phyloP scores from a whole-genome alignment of 176 grass and related monocot genomes.

The Aegilops umbellulata region DNA sequence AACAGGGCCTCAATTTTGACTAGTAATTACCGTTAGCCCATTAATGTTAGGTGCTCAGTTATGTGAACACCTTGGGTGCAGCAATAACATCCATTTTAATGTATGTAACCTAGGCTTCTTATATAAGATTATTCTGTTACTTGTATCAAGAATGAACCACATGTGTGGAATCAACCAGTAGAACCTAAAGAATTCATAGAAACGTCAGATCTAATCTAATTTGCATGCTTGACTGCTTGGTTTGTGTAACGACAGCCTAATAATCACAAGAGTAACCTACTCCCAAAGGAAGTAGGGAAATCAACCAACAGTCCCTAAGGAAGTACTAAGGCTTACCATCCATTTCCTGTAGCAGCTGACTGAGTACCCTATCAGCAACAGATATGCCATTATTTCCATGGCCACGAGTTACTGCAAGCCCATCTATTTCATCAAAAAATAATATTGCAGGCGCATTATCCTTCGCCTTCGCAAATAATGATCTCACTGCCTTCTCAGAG shows the following conservation, averaged over 20 bases:
- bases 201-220: conserved; percentile 9
- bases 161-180: background rate
- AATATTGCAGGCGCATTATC: conserved; percentile 88
- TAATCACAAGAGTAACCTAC: background rate
- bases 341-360: conserved; percentile 91
- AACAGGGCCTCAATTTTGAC: background rate
- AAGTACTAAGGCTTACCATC: conserved; percentile 61
- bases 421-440: conserved; percentile 99
- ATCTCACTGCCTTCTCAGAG: conserved; percentile 89
- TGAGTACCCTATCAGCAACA: conserved; percentile 82
- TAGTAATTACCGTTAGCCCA: background rate
- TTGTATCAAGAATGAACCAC: conserved; percentile 11
- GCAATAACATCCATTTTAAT: background rate
- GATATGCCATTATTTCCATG: conserved; percentile 60
- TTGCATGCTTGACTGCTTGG: conserved; percentile 15
- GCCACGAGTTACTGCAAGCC: conserved; percentile 77
- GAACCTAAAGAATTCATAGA: background rate
- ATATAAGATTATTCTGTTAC: conserved; percentile 5
- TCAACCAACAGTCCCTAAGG: background rate
- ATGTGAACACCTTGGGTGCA: background rate
- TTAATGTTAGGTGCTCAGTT: background rate
- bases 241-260: background rate
- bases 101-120: background rate
- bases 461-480: conserved; percentile 77
- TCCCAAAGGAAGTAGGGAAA: too few species aligned